Evolutionary conservation across 805 yeast species (phyloP), one percentile per base, ranked within the genome.

Genomic region (Starmerella bombicola): DNA sequence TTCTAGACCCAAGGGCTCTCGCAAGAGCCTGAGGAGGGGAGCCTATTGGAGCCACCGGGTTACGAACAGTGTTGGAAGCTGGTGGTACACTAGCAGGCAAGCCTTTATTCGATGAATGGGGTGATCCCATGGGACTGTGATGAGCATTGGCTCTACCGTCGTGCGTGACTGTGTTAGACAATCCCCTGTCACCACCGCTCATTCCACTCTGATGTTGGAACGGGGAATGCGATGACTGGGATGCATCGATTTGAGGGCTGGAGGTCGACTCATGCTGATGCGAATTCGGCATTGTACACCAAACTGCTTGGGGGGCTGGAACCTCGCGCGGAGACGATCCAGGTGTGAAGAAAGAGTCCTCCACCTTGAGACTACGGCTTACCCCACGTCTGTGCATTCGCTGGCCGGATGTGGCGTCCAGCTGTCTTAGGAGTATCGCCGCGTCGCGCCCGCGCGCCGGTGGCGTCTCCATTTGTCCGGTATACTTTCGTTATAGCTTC

Each of bases 271-370:
- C 9, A 19, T 7, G 25, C 8, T 21, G 18, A 13, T 20, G 25
- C 17, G 15, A 16, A 19, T 10, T 21, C 25, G 10, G 35, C 15
- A 4, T 5, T 8, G 17, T 9, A 5, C 25, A 23, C 7, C 18
- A 32, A 32, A n/a, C 25, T 25, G 35, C 17, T 9, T 32, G 10
- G 5, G 39, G 4, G 15, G 33, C 33, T 5, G 33, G 5, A 10
- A 22, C 4, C 16, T 12, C 38, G 15, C 20, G 42, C 2, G 51
- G 47, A 4, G 45, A 37, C 25, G 44, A 16, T 20, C 22, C 32
- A 8, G 51, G 51, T 13, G 49, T 42, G 41, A 30, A 46, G 20
- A 46, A 46, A 10, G 46, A 9, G 29, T 47, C 51, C 24, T 47
- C 51, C 8, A 31, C 8, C 30, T 32, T 42, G 8, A 43, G 23